phyloP scores from a whole-genome alignment of 2,329 filamentous ascomycete genomes.

The Nemania sp. region DNA sequence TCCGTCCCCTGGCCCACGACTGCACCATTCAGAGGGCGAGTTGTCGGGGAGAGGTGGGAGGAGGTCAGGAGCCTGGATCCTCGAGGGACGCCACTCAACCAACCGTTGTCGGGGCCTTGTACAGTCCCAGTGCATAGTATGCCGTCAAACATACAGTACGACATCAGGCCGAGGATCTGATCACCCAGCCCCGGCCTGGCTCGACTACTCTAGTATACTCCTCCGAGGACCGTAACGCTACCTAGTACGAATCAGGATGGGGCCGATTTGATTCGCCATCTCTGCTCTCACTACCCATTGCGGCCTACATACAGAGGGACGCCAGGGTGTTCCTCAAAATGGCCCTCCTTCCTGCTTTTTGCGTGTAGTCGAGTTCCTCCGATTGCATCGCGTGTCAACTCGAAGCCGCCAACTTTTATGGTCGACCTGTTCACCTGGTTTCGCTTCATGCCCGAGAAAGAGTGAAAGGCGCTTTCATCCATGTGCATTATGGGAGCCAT shows the following conservation, averaged over 20 bases:
- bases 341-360: conserved; percentile 24
- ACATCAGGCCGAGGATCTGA: conserved; percentile 30
- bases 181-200: conserved; percentile 28
- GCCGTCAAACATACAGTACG: conserved; percentile 24
- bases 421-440: conserved; percentile 18
- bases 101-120: conserved; percentile 21
- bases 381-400: conserved; percentile 9
- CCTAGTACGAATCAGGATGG: conserved; percentile 20
- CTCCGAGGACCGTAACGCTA: conserved; percentile 23
- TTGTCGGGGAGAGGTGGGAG: conserved; percentile 16
- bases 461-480: conserved; percentile 33
- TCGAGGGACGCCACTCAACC: conserved; percentile 3
- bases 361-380: conserved; percentile 17
- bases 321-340: conserved; percentile 26
- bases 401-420: conserved; percentile 9
- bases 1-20: conserved; percentile 15
- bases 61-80: conserved; percentile 1
- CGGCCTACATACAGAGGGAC: conserved; percentile 19
- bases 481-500: conserved; percentile 31
- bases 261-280: conserved; percentile 23
- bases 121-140: conserved; percentile 20
- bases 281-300: neutral
- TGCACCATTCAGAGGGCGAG: conserved; percentile 23
- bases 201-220: conserved; percentile 24
- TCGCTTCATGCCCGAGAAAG: conserved; percentile 35